phyloP scores from a whole-genome alignment of 2,329 filamentous ascomycete species.

The Pseudofabraea citricarpa region DNA sequence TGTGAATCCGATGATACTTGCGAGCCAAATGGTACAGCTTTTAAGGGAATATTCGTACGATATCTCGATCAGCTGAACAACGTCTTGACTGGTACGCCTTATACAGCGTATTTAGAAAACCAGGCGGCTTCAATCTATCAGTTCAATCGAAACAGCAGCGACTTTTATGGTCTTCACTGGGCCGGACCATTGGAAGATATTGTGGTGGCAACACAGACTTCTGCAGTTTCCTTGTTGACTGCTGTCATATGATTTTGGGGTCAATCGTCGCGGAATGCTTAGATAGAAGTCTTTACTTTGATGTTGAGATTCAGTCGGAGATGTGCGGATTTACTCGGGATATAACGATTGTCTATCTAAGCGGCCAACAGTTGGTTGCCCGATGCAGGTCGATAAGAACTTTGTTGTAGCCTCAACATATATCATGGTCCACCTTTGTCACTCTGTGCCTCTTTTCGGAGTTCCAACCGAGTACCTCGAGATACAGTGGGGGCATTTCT shows the following conservation, averaged over 20 bases:
- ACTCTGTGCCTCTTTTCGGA: not conserved
- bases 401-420: too few relatives aligned
- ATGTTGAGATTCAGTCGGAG: too few relatives aligned
- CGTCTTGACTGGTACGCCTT: not conserved
- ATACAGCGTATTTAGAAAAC: not conserved
- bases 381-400: too few relatives aligned
- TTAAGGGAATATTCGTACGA: not conserved
- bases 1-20: not conserved
- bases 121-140: not conserved
- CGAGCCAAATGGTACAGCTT: not conserved
- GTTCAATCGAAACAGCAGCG: not conserved
- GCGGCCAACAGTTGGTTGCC: too few relatives aligned
- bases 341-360: too few relatives aligned
- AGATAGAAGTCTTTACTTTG: too few relatives aligned
- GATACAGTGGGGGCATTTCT: not conserved
- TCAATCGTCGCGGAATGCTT: too few relatives aligned
- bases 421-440: not conserved
- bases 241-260: conserved; percentile 2
- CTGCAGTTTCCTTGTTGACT: not conserved
- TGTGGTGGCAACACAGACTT: not conserved
- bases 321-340: too few relatives aligned
- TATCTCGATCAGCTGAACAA: not conserved
- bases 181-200: not conserved
- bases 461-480: not conserved
- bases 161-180: conserved; percentile 1